Evolutionary conservation across 305 asterid genomes (phyloP), one percentile per base, ranked within the genome.

Genomic region (Fraxinus latifolia): DNA sequence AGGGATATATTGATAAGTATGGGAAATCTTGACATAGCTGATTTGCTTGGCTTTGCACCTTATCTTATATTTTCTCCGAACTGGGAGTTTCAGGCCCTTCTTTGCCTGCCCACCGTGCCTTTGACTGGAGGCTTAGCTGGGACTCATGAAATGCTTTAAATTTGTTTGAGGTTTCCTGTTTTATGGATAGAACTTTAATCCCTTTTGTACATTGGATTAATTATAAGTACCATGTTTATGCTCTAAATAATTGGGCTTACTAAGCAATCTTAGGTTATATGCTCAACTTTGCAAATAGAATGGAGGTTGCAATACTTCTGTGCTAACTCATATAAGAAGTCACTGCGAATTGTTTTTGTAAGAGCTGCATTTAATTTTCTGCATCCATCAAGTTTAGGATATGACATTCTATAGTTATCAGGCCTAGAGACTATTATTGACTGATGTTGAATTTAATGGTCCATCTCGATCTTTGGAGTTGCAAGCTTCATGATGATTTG

Each of bases 1-100:
- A 96, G 99, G 99, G 89, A 1, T 93, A 96, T 67, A 87, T 96
- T 75, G 90, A 80, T 39, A 93, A 87, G 82, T 89, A 93, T 87
- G 95, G 96, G 82, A 90, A 90, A 84, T 73, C 83, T 77, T 89
- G 90, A 91, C 81, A 42, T 77, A 65, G 86, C 83, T 74, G 85
- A 85, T 53, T 42, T 81, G 62, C 80, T 74, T 65, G 78, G 55
- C 85, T 80, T 39, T 82, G 83, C 62, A 32, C 79, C 34, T 27
- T 62, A 80, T 79, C 73, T 25, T 65, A 58, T 77, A 58, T 76
- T 76, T 78, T 74, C 85, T 25, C 42, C 80, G 15, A 68, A 79
- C 67, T 77, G 87, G 82, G 84, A 83, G 84, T 79, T 58, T 67
- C 77, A 85, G 82, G 77, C 78, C 83, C 79, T 82, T 78, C 85